Evolutionary conservation across 306 rosid species (phyloP).

Genomic region (Medicago ruthenica): DNA sequence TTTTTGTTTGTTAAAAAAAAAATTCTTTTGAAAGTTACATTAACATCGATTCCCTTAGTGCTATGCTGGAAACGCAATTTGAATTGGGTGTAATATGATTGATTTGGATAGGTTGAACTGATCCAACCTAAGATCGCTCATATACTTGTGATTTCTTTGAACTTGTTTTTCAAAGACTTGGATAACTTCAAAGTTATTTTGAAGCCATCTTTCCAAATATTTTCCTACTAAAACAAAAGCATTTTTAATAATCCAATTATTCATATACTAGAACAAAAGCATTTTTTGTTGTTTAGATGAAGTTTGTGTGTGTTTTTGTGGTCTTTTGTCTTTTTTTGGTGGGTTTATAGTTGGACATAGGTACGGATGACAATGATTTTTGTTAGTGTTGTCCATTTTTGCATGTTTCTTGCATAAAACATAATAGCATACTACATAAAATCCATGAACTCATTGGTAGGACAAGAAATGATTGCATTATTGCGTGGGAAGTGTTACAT

Average conservation of each 20-base stretch:
- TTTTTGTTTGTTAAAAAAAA: no score
- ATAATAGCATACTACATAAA: not conserved
- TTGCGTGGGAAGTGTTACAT: constrained; percentile 16
- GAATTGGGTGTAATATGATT: no score
- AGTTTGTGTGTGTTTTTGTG: not conserved
- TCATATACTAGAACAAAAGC: not conserved
- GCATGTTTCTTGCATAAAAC: not conserved
- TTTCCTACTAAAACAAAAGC: not conserved
- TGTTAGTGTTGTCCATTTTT: constrained; percentile 3
- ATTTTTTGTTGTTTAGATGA: not conserved
- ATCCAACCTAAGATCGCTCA: no score
- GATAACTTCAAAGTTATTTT: constrained; percentile 21
- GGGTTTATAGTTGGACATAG: not conserved
- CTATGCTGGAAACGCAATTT: no score
- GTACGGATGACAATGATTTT: not conserved
- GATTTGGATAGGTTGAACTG: no score
- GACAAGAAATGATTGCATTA: not conserved
- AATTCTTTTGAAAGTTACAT: no score
- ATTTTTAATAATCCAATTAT: not conserved
- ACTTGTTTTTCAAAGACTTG: no score
- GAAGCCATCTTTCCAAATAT: not conserved
- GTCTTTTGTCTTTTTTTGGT: not conserved
- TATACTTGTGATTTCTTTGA: no score
- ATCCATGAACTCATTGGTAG: not conserved
- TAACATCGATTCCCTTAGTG: no score